Evolutionary conservation across 2,329 filamentous ascomycete genomes (phyloP).

Genomic region (Torrubiella hemipterigena): DNA sequence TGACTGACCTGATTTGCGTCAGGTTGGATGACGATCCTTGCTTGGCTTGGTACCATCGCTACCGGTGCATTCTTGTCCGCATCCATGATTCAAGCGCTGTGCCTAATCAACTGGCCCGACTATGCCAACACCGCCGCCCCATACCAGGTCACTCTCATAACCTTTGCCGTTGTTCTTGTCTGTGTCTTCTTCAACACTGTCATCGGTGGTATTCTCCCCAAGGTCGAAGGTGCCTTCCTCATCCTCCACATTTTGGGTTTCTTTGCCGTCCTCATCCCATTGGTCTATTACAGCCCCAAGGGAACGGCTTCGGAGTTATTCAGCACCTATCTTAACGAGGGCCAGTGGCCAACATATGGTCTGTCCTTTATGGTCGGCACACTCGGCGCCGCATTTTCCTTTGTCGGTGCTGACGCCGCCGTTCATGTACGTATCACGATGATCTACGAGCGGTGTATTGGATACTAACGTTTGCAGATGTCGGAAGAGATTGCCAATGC

Average conservation of each 20-base stretch:
- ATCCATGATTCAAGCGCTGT: no score
- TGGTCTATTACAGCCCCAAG: slow-evolving; percentile 17
- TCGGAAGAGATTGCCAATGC: slow-evolving; percentile 35
- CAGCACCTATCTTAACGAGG: slow-evolving; percentile 3
- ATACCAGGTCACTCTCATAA: slow-evolving; percentile 17
- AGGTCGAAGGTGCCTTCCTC: slow-evolving; percentile 28
- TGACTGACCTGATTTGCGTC: no score
- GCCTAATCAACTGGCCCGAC: no score
- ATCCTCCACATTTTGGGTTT: slow-evolving; percentile 32
- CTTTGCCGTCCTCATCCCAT: slow-evolving; percentile 25
- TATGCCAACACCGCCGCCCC: no score
- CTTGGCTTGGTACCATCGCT: slow-evolving; percentile 1
- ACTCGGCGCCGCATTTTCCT: slow-evolving; percentile 3
- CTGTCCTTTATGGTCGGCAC: neutral
- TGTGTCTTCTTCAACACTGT: slow-evolving; percentile 26
- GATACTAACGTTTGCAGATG: no score
- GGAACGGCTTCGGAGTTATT: slow-evolving; percentile 16
- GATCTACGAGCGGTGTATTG: no score
- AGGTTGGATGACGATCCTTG: slow-evolving; percentile 18
- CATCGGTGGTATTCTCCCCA: slow-evolving; percentile 15
- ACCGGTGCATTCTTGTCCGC: slow-evolving; percentile 5
- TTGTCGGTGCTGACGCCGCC: slow-evolving; percentile 2
- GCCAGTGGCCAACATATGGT: slow-evolving; percentile 1
- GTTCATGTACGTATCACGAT: no score
- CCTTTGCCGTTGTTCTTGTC: slow-evolving; percentile 26